Conservation (phyloP, 164 flowering plant species). For the Warburgia ugandensis region DNA sequence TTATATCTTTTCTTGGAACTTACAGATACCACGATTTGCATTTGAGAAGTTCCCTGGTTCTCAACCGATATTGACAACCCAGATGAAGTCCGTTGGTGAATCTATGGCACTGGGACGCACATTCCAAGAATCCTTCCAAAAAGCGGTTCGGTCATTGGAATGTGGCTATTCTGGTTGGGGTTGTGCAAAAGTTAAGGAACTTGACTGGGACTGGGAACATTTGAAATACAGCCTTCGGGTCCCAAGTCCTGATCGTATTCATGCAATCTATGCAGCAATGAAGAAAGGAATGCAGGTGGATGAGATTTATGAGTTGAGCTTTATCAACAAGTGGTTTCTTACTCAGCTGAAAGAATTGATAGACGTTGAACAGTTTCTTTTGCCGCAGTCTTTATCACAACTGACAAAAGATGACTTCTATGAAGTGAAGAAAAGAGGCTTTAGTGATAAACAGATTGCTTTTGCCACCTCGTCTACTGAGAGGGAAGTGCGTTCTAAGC, state of each 20-base stretch:
- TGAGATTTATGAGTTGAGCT: conserved; percentile 69
- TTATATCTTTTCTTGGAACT: conserved; percentile 3
- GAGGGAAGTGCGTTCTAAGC: conserved; percentile 56
- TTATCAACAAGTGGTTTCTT: conserved; percentile 88
- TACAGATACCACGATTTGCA: conserved; percentile 96
- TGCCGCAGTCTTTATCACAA: conserved; percentile 38
- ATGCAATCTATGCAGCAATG: conserved; percentile 86
- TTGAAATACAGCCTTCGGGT: conserved; percentile 83
- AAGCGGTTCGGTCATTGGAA: conserved; percentile 86
- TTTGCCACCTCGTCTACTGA: conserved; percentile 76
- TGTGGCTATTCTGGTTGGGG: conserved; percentile 92
- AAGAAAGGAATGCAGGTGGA: conserved; percentile 91
- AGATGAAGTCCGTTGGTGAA: conserved; percentile 98
- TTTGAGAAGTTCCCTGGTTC: conserved; percentile 98
- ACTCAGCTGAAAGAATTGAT: conserved; percentile 80
- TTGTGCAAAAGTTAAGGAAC: conserved; percentile 65
- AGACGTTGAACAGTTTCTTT: conserved; percentile 73
- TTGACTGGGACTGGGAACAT: conserved; percentile 85
- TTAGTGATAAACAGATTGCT: conserved; percentile 93
- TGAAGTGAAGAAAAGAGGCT: conserved; percentile 86
- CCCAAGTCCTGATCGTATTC: conserved; percentile 86
- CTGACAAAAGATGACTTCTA: conserved; percentile 63
- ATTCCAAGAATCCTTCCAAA: conserved; percentile 96
- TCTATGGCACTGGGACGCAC: conserved; percentile 97
- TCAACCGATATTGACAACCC: conserved; percentile 79